Conservation (phyloP, 257 asterid species). For the Linderniella brevidens region DNA sequence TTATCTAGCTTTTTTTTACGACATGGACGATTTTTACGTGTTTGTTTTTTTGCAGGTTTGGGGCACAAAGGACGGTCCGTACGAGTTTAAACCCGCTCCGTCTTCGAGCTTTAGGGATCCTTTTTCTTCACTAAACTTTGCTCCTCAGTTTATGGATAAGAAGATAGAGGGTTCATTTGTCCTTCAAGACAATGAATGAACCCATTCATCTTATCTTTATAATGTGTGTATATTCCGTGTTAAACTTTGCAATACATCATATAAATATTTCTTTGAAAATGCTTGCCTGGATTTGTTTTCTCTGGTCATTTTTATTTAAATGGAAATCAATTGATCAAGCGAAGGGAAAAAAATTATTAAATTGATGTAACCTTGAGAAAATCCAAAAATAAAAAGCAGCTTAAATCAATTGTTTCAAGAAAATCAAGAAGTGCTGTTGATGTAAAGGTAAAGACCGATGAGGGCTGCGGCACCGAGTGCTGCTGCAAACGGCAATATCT, state of each 20-base stretch:
- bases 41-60: slow-evolving; percentile 43
- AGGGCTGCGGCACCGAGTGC: slow-evolving; percentile 70
- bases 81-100: slow-evolving; percentile 84
- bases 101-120: slow-evolving; percentile 52
- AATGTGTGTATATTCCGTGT: too few relatives aligned
- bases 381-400: not conserved
- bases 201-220: too few relatives aligned
- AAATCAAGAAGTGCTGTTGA: slow-evolving; percentile 28
- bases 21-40: not conserved
- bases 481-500: slow-evolving; percentile 63
- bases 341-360: too few relatives aligned
- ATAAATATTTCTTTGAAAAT: too few relatives aligned
- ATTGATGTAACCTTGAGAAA: not conserved
- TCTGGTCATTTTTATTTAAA: too few relatives aligned
- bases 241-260: too few relatives aligned
- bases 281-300: too few relatives aligned
- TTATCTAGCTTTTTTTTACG: not conserved
- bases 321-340: too few relatives aligned
- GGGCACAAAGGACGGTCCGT: slow-evolving; percentile 88
- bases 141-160: slow-evolving; percentile 38
- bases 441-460: slow-evolving; percentile 47
- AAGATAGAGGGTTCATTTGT: slow-evolving; percentile 50
- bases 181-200: slow-evolving; percentile 26
- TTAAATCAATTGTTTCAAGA: too few relatives aligned
- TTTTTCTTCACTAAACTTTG: slow-evolving; percentile 35